Base-by-base conservation (phyloP, 345 rosid genomes). In the Gossypium turneri region DNA sequence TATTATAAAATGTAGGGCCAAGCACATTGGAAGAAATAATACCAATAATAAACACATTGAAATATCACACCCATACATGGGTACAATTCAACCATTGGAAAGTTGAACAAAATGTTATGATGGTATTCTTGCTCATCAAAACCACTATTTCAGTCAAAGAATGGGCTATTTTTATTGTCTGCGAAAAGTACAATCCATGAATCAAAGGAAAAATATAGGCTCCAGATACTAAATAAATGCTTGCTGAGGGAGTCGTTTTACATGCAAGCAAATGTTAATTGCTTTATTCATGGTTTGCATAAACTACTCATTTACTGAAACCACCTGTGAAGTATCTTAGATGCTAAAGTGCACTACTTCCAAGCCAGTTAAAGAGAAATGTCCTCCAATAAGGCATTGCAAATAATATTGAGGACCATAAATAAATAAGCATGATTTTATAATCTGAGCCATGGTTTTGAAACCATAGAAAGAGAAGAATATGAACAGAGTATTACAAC, bases 31-130 rank as follows among this genome's bases (percentile, higher is more conserved):
- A 71, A 38, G 17, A 55, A 53, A 34, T 10, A 55, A 70, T 5
- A 70, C 58, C 22, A 68, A 68, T 25, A 10, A 27, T 51, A 69
- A 69, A 51, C 38, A 69, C 16, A 24, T 25, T 65, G 58, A 69
- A 50, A 25, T 52, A 51, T 15, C 59, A 51, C 2, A 57, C 16
- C 62, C 7, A 57, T 22, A 57, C 41, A 25, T 59, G 64, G 6
- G 64, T 22, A 38, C 17, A 10, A 51, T 27, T 69, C 22, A 69
- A 16, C 20, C 73, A 50, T 9, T 8, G 72, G 25, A 48, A 66
- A 25, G 34, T 20, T n/a, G 20, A 44, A 20, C 0, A 7, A 45
- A 45, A 44, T 66, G 34, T 29, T 45, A 66, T 20, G 22, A 27
- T 66, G 53, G 53, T 17, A 15, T 58, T 38, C 45, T 50, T 48